Evolutionary conservation across 2,329 filamentous ascomycete species (phyloP).

Genomic region (Gnomoniopsis sp.): DNA sequence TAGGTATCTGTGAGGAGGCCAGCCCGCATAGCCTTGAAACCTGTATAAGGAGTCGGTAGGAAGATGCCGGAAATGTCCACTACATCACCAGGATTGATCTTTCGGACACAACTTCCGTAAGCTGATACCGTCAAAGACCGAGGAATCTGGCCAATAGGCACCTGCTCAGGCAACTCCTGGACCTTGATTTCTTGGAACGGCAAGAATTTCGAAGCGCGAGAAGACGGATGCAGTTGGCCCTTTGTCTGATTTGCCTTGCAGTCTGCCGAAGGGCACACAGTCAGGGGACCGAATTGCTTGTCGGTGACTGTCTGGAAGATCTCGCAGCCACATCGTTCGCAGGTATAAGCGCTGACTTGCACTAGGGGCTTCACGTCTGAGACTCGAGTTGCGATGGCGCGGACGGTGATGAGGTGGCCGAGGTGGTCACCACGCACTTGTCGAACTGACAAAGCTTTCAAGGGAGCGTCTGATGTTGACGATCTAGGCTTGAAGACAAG

Average conservation of each 20-base stretch:
- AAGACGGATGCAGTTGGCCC: slow-evolving; percentile 89
- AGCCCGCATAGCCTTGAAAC: slow-evolving; percentile 94
- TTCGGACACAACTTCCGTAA: slow-evolving; percentile 79
- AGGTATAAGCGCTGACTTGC: slow-evolving; percentile 97
- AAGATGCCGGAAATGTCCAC: slow-evolving; percentile 95
- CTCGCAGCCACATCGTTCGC: slow-evolving; percentile 92
- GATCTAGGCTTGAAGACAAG: slow-evolving; percentile 92
- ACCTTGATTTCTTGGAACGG: slow-evolving; percentile 99
- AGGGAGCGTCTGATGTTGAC: slow-evolving; percentile 60
- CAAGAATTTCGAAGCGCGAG: slow-evolving; percentile 93
- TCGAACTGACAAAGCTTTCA: slow-evolving; percentile 77
- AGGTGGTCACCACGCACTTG: slow-evolving; percentile 91
- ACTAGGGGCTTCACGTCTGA: slow-evolving; percentile 97
- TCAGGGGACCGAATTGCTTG: slow-evolving; percentile 85
- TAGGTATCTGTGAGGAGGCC: slow-evolving; percentile 97
- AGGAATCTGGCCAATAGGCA: slow-evolving; percentile 96
- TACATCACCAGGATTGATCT: slow-evolving; percentile 89
- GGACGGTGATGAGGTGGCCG: slow-evolving; percentile 87
- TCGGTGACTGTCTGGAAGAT: slow-evolving; percentile 94
- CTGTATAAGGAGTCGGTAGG: slow-evolving; percentile 96
- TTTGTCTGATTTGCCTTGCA: slow-evolving; percentile 89
- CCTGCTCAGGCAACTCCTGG: slow-evolving; percentile 98
- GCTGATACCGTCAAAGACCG: slow-evolving; percentile 86
- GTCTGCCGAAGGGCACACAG: slow-evolving; percentile 83
- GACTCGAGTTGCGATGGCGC: slow-evolving; percentile 90